Conservation (phyloP, 1,139 yeast genomes). For the Nakaseomyces delphensis region DNA sequence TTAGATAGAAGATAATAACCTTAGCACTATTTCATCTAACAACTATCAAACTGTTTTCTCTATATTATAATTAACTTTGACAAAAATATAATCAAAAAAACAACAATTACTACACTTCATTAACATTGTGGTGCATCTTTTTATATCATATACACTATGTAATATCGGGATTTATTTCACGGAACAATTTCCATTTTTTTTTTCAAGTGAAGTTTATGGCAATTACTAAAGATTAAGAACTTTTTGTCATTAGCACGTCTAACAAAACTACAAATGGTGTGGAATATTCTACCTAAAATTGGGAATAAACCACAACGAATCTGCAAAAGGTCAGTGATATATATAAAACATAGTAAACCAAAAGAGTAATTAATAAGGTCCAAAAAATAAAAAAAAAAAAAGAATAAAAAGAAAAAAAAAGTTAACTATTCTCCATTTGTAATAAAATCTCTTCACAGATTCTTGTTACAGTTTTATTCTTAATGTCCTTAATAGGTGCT, state of each 20-base stretch:
- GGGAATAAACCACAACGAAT: no score
- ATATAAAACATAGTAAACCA: no score
- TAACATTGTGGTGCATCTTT: neutral
- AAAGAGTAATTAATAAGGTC: no score
- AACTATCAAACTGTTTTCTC: conserved; percentile 4
- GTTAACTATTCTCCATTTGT: neutral
- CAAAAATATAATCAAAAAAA: conserved; percentile 1
- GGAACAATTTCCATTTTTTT: no score
- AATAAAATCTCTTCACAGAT: neutral
- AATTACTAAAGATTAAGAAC: no score
- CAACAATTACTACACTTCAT: neutral
- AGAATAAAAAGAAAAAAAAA: neutral
- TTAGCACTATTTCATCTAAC: conserved; percentile 4
- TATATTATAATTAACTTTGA: conserved; percentile 2
- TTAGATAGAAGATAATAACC: conserved; percentile 5
- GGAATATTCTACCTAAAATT: neutral
- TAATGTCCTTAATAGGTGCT: conserved; percentile 5
- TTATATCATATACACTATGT: neutral
- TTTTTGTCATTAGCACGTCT: no score
- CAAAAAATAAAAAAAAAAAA: neutral
- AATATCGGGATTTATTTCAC: no score
- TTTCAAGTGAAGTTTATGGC: no score
- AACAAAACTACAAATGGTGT: no score
- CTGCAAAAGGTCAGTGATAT: no score
- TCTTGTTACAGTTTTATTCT: conserved; percentile 2